Conservation (phyloP, 495 filamentous ascomycete genomes). For the Penicillium ochrochloron region DNA sequence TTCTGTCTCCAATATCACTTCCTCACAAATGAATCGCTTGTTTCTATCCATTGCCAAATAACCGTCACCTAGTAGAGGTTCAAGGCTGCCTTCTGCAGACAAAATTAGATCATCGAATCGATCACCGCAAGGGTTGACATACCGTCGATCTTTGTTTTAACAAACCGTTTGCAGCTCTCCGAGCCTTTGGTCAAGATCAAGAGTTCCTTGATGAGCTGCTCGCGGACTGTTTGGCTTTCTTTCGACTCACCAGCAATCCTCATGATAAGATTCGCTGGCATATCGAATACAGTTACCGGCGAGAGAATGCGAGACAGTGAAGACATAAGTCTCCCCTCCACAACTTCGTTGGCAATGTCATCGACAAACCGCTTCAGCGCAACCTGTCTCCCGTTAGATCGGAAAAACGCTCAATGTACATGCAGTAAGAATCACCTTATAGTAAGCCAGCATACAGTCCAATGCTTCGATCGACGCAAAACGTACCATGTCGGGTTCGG, state of each 20-base stretch:
- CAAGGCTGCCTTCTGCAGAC: too few relatives aligned
- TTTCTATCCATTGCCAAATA: too few relatives aligned
- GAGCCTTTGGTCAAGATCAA: conserved; percentile 18
- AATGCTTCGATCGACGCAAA: background rate
- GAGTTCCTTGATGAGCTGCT: conserved; percentile 56
- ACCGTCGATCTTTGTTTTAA: too few relatives aligned
- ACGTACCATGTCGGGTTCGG: background rate
- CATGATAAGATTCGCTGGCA: conserved; percentile 48
- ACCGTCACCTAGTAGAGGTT: too few relatives aligned
- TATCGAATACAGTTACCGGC: conserved; percentile 37
- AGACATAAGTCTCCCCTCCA: background rate
- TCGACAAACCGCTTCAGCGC: background rate
- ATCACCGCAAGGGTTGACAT: too few relatives aligned
- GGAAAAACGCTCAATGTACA: background rate
- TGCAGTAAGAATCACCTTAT: background rate
- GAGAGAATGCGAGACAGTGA: too few relatives aligned
- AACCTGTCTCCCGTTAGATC: background rate
- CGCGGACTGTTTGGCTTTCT: conserved; percentile 49
- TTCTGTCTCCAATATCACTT: too few relatives aligned
- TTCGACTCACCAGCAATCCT: conserved; percentile 61
- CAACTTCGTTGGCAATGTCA: background rate
- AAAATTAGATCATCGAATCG: too few relatives aligned
- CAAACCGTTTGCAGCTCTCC: too few relatives aligned
- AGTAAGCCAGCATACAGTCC: background rate
- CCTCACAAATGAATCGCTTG: too few relatives aligned